phyloP scores from a whole-genome alignment of 495 filamentous ascomycete species.

The Aspergillus sclerotiicarbonarius region DNA sequence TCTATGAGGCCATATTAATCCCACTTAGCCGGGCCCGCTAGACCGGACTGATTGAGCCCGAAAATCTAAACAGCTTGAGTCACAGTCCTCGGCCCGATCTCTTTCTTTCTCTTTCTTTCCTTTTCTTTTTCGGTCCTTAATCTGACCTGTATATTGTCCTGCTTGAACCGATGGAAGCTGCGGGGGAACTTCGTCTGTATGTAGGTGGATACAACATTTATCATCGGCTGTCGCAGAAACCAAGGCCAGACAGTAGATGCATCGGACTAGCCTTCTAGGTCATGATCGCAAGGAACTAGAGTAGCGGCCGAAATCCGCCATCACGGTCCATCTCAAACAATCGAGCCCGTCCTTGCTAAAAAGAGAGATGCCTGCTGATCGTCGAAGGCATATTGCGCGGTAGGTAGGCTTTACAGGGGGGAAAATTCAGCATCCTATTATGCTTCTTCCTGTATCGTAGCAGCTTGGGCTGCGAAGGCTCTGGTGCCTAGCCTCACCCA shows the following conservation, averaged over 20 bases:
- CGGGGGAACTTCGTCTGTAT: background rate
- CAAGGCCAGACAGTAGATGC: background rate
- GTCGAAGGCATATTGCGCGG: background rate
- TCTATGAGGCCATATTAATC: slow-evolving; percentile 12
- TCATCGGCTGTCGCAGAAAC: background rate
- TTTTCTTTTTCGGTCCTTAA: background rate
- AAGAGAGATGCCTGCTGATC: background rate
- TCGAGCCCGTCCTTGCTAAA: background rate
- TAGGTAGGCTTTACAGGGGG: background rate
- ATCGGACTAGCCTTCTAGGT: background rate
- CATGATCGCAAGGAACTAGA: background rate
- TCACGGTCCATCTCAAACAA: background rate
- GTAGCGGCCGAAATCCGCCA: background rate
- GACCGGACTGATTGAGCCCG: background rate
- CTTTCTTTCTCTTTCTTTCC: background rate
- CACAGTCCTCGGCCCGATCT: slow-evolving; percentile 1
- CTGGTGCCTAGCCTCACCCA: background rate
- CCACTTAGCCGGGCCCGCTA: background rate
- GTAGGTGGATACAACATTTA: background rate
- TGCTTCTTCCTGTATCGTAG: background rate
- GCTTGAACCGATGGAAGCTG: background rate
- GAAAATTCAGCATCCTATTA: background rate
- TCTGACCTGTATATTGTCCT: slow-evolving; percentile 1
- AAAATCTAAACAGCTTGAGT: slow-evolving; percentile 4
- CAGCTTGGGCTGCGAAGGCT: background rate